These are phyloP conservation scores for Scheffersomyces quercinus DNA, from an alignment of 1,139 yeast genomes.

Conservation along the genomic window DNA sequence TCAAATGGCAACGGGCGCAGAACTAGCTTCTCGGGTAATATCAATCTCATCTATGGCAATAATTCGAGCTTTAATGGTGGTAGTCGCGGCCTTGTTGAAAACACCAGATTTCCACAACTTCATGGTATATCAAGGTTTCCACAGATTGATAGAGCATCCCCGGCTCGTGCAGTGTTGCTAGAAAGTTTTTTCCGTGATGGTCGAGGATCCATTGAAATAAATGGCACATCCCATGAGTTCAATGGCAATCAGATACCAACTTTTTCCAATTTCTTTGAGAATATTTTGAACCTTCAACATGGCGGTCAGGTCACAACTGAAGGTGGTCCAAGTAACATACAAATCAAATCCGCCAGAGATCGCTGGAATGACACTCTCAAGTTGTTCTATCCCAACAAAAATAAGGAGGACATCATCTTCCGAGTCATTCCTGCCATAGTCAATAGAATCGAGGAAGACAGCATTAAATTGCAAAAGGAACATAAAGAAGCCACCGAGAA, in stretches of 20 bases:
- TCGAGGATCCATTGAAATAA: constrained; percentile 5
- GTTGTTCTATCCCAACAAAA: constrained; percentile 45
- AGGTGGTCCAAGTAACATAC: constrained; percentile 22
- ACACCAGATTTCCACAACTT: neutral
- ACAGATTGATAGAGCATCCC: constrained; percentile 9
- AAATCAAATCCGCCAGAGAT: constrained; percentile 59
- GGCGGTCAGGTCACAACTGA: constrained; percentile 3
- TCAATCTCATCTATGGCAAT: neutral
- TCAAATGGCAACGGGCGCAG: too few relatives aligned
- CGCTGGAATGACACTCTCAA: constrained; percentile 69
- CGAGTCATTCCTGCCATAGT: constrained; percentile 55
- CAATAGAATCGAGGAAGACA: constrained; percentile 52
- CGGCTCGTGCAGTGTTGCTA: constrained; percentile 10
- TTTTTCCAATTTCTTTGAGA: neutral
- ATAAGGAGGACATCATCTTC: constrained; percentile 37
- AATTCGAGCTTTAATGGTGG: neutral
- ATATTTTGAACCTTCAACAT: neutral
- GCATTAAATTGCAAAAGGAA: constrained; percentile 29
- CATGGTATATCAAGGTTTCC: neutral
- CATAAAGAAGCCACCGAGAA: constrained; percentile 33
- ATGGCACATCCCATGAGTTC: neutral
- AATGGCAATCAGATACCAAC: neutral
- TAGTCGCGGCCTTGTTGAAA: neutral
- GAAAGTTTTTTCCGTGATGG: constrained; percentile 14
- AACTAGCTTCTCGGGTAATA: too few relatives aligned